Conservation (phyloP, 2,329 filamentous ascomycete species). For the Falciphora oryzae region DNA sequence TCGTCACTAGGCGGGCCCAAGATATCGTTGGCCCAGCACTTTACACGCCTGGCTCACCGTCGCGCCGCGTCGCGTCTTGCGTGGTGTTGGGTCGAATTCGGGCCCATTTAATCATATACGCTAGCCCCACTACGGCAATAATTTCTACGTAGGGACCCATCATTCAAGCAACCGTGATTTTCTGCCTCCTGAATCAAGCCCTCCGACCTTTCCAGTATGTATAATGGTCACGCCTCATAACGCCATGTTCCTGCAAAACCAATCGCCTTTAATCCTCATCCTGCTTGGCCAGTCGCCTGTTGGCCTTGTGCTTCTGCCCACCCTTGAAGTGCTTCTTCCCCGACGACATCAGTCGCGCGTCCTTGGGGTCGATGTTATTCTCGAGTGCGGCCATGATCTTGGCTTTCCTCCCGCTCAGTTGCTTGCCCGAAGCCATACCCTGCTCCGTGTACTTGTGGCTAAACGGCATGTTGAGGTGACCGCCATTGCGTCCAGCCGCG, state of each 20-base stretch:
- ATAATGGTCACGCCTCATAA: neutral
- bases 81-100: neutral
- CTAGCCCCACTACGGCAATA: neutral
- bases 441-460: conserved; percentile 85
- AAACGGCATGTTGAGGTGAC: conserved; percentile 74
- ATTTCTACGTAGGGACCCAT: neutral
- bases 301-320: conserved; percentile 51
- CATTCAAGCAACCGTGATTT: neutral
- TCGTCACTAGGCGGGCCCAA: neutral
- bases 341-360: conserved; percentile 51
- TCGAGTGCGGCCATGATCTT: conserved; percentile 76
- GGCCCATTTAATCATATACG: neutral
- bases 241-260: neutral
- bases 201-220: neutral
- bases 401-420: conserved; percentile 77
- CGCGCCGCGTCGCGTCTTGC: conserved; percentile 9
- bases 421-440: conserved; percentile 51
- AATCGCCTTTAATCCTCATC: conserved; percentile 20
- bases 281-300: conserved; percentile 38
- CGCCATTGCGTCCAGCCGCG: conserved; percentile 54
- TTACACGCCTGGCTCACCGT: conserved; percentile 1
- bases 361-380: conserved; percentile 75
- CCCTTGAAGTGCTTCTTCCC: conserved; percentile 95
- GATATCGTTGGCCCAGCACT: conserved; percentile 3
- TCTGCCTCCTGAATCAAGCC: neutral